Base-by-base conservation (phyloP, 768 basidiomycete species). In the Xerocomellus amylosporus region DNA sequence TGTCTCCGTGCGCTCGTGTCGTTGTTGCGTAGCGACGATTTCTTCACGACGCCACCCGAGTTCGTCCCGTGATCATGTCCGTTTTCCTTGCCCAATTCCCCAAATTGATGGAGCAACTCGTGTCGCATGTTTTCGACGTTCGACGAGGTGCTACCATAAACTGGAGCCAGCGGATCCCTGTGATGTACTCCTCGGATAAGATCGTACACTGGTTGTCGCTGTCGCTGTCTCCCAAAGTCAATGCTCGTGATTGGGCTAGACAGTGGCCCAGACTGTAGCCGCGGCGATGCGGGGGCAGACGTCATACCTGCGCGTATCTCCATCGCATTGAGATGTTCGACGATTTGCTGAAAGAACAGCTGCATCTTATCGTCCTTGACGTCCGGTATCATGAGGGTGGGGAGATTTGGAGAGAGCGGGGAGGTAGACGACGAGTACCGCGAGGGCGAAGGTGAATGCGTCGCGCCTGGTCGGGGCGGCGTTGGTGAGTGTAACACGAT, bases 341-440 rank as follows among this genome's bases (percentile, higher is more conserved):
- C 88, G 43, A 94, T 85, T 68, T 95, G 90, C 51, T 88, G 79
- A 71, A 94, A 90, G 74, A 95, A 95, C 43, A 82, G 73, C 60
- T 93, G 90, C 63, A 96, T 83, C 42, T 81, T 84, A 49, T 82
- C 82, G 63, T 93, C 87, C 60, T 87, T 79, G 28, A 88, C 74
- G 52, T 87, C 80, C 0, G 91, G 88, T n/a, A 85, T 77, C 26
- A 80, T 77, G 31, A 90, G 66, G 8, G 71, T 74, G 8, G 79
- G 76, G 8, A 82, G 72, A 33, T 64, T 68, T 6, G 77, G 77
- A 33, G 69, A 69, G 12, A 66, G 59, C 8, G 72, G 75, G 51
- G 57, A 70, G 59, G 53, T 63, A 40, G 51, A 64, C 53, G 63
- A 60, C 54, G 56, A 58, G 54, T 64, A 64, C 56, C 59, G 65